A percentile compares a stretch with the other conserved stretches of the same genome.
These are phyloP conservation scores for Yarrowia sp. DNA, from an alignment of 805 yeast species.

Conservation along the genomic window DNA sequence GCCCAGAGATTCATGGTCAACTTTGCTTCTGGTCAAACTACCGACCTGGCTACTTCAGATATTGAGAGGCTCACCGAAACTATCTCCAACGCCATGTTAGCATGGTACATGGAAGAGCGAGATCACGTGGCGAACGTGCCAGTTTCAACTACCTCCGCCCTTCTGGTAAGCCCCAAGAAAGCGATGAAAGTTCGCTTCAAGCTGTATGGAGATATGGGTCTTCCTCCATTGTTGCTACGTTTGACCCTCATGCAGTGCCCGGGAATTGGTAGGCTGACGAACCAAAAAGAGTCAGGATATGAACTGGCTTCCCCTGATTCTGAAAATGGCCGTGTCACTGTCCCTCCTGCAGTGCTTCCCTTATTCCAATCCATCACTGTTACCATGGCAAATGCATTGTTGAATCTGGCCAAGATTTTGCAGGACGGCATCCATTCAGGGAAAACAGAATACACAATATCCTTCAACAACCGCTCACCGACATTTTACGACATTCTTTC, in stretches of 20 bases:
- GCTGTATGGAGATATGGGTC: constrained; percentile 16
- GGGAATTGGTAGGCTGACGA: not conserved
- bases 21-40: not conserved
- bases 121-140: not conserved
- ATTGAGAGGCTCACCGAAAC: not conserved
- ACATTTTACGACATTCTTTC: constrained; percentile 33
- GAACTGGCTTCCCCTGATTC: not conserved
- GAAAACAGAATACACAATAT: not conserved
- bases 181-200: constrained; percentile 16
- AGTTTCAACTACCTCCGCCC: not conserved
- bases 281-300: not conserved
- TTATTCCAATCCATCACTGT: not conserved
- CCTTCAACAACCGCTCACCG: constrained; percentile 30
- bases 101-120: constrained; percentile 11
- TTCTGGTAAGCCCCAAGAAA: not conserved
- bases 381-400: constrained; percentile 33
- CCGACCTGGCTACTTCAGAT: not conserved
- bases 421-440: constrained; percentile 35
- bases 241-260: not conserved
- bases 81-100: not conserved
- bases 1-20: not conserved
- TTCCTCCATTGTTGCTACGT: constrained; percentile 7
- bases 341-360: not conserved
- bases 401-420: constrained; percentile 37
- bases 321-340: not conserved